A percentile compares a stretch with the other conserved stretches of the same genome.
These are phyloP conservation scores for Rhodotorula sp. DNA, from an alignment of 1,284 basidiomycete genomes.

Conservation along the genomic window DNA sequence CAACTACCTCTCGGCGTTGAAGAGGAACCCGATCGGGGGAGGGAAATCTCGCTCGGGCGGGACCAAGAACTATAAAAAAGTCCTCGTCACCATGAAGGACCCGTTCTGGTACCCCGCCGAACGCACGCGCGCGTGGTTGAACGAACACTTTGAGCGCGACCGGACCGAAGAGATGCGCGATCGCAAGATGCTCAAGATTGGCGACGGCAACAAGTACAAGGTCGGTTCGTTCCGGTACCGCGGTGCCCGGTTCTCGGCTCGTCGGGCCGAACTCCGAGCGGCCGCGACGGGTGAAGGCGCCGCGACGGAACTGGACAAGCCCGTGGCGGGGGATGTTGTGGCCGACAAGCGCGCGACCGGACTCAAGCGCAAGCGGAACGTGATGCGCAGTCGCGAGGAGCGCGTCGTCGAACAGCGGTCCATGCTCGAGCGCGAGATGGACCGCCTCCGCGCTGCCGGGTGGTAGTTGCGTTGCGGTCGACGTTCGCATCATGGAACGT, in stretches of 20 bases:
- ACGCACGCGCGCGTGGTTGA: constrained; percentile 39
- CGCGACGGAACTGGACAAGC: constrained; percentile 18
- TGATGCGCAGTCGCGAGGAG: constrained; percentile 32
- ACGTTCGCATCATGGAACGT: not conserved
- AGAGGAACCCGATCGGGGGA: constrained; percentile 40
- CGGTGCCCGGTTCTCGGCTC: constrained; percentile 22
- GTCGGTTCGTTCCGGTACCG: constrained; percentile 32
- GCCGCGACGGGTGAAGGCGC: constrained; percentile 27
- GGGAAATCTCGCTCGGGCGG: constrained; percentile 35
- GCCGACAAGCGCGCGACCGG: constrained; percentile 27
- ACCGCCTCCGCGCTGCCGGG: constrained; percentile 27
- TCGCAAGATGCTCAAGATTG: constrained; percentile 42
- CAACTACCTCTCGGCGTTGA: constrained; percentile 44
- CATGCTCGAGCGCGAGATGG: constrained; percentile 35
- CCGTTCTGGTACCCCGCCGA: constrained; percentile 46
- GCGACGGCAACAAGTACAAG: constrained; percentile 39
- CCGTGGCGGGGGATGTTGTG: constrained; percentile 20
- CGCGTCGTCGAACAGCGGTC: constrained; percentile 15
- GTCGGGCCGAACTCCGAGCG: constrained; percentile 10
- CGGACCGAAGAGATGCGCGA: constrained; percentile 40
- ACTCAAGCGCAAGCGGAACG: constrained; percentile 35
- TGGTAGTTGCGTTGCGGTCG: constrained; percentile 12
- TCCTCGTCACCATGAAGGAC: constrained; percentile 41
- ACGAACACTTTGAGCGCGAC: constrained; percentile 45
- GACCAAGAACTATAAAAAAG: constrained; percentile 44